phyloP scores from a whole-genome alignment of 2,329 filamentous ascomycete species.

The Pleurostoma richardsiae region DNA sequence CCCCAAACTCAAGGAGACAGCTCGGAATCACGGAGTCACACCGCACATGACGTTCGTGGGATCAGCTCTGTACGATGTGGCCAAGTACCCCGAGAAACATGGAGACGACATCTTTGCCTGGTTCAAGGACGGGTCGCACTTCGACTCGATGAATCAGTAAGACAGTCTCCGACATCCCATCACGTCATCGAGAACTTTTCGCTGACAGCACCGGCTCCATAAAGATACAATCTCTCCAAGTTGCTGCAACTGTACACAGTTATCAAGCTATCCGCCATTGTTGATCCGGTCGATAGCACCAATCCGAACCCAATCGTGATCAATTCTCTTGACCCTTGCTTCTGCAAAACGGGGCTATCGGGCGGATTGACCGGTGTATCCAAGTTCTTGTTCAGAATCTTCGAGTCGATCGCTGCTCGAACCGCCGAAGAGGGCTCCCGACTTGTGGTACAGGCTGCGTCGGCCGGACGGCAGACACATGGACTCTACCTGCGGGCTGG shows the following conservation, averaged over 20 bases:
- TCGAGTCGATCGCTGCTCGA: conserved; percentile 9
- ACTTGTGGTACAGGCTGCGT: conserved; percentile 11
- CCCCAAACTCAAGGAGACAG: conserved; percentile 10
- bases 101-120: conserved; percentile 13
- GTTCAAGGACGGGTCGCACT: conserved; percentile 9
- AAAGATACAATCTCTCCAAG: conserved; percentile 14
- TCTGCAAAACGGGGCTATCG: conserved; percentile 13
- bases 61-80: conserved; percentile 12
- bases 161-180: not conserved
- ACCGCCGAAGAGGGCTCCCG: conserved; percentile 11
- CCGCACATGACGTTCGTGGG: conserved; percentile 11
- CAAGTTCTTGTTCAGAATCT: conserved; percentile 5
- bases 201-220: not conserved
- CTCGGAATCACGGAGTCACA: not conserved
- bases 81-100: conserved; percentile 13
- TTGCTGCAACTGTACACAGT: conserved; percentile 8
- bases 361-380: conserved; percentile 2
- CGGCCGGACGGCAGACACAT: conserved; percentile 10
- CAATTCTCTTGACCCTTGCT: conserved; percentile 14
- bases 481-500: conserved; percentile 11
- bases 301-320: conserved; percentile 10
- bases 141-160: conserved; percentile 8
- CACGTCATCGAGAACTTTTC: not conserved
- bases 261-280: conserved; percentile 5
- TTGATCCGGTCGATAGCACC: conserved; percentile 2